Evolutionary conservation across 2,329 filamentous ascomycete species (phyloP).

Genomic region (Hypomyces rosellus): DNA sequence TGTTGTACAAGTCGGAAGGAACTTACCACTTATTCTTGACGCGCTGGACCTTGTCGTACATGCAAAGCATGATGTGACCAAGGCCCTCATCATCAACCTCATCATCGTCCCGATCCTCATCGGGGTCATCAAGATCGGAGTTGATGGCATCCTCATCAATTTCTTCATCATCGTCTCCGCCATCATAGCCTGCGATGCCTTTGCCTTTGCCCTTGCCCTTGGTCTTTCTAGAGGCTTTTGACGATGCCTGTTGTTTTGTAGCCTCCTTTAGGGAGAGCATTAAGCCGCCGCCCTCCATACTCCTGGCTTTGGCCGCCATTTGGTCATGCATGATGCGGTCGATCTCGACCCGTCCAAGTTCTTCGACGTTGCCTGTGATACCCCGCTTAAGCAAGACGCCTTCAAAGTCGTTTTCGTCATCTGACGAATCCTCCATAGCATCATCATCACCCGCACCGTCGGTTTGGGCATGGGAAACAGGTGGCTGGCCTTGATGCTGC

Average conservation of each 20-base stretch:
- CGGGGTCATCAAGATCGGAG: slow-evolving; percentile 91
- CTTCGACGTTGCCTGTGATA: slow-evolving; percentile 46
- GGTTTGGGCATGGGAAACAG: slow-evolving; percentile 48
- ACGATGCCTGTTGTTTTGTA: slow-evolving; percentile 25
- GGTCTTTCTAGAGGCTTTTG: slow-evolving; percentile 9
- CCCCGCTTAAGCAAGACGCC: slow-evolving; percentile 54
- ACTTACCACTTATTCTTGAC: slow-evolving; percentile 95
- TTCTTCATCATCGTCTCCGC: slow-evolving; percentile 53
- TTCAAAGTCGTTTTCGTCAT: slow-evolving; percentile 47
- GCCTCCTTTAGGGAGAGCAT: slow-evolving; percentile 65
- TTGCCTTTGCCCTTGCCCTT: slow-evolving; percentile 24
- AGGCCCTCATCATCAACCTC: slow-evolving; percentile 81
- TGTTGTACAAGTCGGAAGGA: neutral
- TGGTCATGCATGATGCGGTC: slow-evolving; percentile 64
- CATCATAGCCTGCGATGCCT: slow-evolving; percentile 50
- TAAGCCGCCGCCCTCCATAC: slow-evolving; percentile 67
- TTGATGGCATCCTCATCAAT: slow-evolving; percentile 90
- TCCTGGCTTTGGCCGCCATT: slow-evolving; percentile 58
- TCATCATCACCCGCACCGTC: slow-evolving; percentile 61
- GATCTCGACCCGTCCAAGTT: slow-evolving; percentile 56
- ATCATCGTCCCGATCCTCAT: slow-evolving; percentile 76
- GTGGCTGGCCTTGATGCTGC: slow-evolving; percentile 26
- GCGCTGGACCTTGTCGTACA: slow-evolving; percentile 97
- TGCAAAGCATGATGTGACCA: slow-evolving; percentile 93
- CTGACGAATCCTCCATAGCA: slow-evolving; percentile 17